Conservation (phyloP, 495 filamentous ascomycete genomes). For the Lasiosphaeria hispida region DNA sequence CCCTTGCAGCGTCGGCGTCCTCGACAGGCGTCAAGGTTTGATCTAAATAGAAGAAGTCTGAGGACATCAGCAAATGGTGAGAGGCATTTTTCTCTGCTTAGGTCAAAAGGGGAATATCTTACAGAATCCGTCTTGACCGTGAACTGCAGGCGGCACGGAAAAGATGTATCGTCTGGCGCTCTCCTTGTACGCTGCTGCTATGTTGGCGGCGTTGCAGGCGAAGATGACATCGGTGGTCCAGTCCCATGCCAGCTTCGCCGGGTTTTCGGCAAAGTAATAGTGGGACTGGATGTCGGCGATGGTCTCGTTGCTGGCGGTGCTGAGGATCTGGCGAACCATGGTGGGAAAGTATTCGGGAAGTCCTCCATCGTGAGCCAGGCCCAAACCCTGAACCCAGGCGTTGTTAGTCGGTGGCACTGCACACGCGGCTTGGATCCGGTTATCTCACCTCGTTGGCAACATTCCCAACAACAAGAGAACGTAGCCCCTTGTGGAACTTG, state of each 20-base stretch:
- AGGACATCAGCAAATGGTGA: too few relatives aligned
- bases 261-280: neutral
- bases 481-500: neutral
- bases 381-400: too few relatives aligned
- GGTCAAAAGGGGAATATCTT: too few relatives aligned
- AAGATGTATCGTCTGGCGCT: slow-evolving; percentile 2
- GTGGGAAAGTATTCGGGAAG: slow-evolving; percentile 3
- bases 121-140: too few relatives aligned
- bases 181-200: neutral
- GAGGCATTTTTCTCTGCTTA: too few relatives aligned
- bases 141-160: neutral
- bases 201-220: slow-evolving; percentile 6
- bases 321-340: slow-evolving; percentile 4
- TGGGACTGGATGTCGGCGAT: neutral
- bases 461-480: neutral
- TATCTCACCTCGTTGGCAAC: neutral
- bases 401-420: too few relatives aligned
- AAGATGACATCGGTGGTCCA: slow-evolving; percentile 16
- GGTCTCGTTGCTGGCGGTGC: neutral
- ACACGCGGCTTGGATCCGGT: neutral
- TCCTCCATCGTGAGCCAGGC: neutral
- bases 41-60: slow-evolving; percentile 9
- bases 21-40: neutral
- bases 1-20: neutral
- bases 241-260: slow-evolving; percentile 11